Conservation (phyloP, 1,284 basidiomycete species). For the Cutaneotrichosporon mucoides region DNA sequence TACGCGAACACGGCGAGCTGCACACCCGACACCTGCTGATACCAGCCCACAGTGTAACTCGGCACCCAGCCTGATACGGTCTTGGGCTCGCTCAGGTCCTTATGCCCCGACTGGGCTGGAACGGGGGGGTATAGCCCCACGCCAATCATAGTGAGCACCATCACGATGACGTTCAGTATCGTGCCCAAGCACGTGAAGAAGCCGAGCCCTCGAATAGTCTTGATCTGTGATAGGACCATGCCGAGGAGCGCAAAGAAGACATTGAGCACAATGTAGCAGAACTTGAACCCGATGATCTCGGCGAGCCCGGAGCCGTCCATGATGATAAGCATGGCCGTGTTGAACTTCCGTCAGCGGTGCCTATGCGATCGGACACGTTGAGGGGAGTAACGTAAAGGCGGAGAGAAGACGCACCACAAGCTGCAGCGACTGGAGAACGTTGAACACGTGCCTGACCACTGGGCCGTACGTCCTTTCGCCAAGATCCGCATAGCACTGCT, state of each 20-base stretch:
- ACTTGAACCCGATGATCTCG: slow-evolving; percentile 9
- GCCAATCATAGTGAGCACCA: slow-evolving; percentile 11
- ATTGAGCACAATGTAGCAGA: slow-evolving; percentile 15
- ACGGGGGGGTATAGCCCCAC: slow-evolving; percentile 46
- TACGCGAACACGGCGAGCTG: slow-evolving; percentile 59
- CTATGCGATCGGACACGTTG: no score
- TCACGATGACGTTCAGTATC: slow-evolving; percentile 7
- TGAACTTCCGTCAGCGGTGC: slow-evolving; percentile 10
- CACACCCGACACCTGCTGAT: slow-evolving; percentile 50
- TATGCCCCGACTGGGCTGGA: slow-evolving; percentile 47
- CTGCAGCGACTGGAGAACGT: slow-evolving; percentile 15
- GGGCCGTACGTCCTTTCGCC: slow-evolving; percentile 18
- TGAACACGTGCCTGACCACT: slow-evolving; percentile 9
- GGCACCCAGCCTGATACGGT: slow-evolving; percentile 51
- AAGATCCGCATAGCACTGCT: slow-evolving; percentile 17
- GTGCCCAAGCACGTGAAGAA: slow-evolving; percentile 12
- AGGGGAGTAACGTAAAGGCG: no score
- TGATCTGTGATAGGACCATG: slow-evolving; percentile 12
- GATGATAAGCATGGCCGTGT: slow-evolving; percentile 14
- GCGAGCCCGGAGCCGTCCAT: slow-evolving; percentile 8
- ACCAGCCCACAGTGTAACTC: slow-evolving; percentile 46
- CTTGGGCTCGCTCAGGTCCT: slow-evolving; percentile 49
- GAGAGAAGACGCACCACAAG: slow-evolving; percentile 4
- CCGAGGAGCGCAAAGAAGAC: slow-evolving; percentile 10
- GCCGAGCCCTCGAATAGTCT: slow-evolving; percentile 12